phyloP scores from a whole-genome alignment of 1,139 yeast species.

The Saccharomyces pastorianus region DNA sequence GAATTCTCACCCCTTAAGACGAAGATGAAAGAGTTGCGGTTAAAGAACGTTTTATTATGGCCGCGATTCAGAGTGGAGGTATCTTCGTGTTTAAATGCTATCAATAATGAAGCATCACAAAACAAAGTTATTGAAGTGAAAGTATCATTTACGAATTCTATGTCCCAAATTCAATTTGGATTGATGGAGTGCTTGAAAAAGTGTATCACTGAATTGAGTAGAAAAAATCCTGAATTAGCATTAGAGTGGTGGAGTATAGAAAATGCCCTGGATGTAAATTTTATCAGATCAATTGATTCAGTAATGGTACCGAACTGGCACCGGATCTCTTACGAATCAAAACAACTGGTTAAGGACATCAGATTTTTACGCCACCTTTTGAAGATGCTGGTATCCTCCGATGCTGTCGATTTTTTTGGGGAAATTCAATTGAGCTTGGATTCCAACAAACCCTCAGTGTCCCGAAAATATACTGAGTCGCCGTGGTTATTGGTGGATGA shows the following conservation, averaged over 20 bases:
- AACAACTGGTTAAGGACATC: slow-evolving; percentile 67
- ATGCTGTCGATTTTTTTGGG: slow-evolving; percentile 67
- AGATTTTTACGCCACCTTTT: slow-evolving; percentile 54
- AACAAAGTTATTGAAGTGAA: slow-evolving; percentile 69
- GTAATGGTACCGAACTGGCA: slow-evolving; percentile 83
- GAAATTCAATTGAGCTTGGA: slow-evolving; percentile 60
- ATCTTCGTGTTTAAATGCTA: slow-evolving; percentile 50
- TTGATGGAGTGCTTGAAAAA: slow-evolving; percentile 71
- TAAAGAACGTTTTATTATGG: slow-evolving; percentile 70
- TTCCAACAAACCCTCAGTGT: slow-evolving; percentile 47
- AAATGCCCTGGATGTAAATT: slow-evolving; percentile 57
- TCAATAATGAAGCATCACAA: slow-evolving; percentile 17
- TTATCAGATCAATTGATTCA: slow-evolving; percentile 53
- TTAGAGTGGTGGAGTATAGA: slow-evolving; percentile 80
- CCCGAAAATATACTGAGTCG: slow-evolving; percentile 48
- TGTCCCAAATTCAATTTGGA: slow-evolving; percentile 77
- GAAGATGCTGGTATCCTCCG: slow-evolving; percentile 48
- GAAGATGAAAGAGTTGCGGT: slow-evolving; percentile 53
- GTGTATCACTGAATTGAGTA: slow-evolving; percentile 65
- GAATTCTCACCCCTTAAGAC: slow-evolving; percentile 75
- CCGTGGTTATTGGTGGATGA: slow-evolving; percentile 87
- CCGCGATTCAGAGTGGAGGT: slow-evolving; percentile 90
- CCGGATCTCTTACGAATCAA: slow-evolving; percentile 67
- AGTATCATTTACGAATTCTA: slow-evolving; percentile 59
- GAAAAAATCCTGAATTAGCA: slow-evolving; percentile 60